Base-by-base conservation (phyloP, 331 rosid genomes). In the Malus hybrid region DNA sequence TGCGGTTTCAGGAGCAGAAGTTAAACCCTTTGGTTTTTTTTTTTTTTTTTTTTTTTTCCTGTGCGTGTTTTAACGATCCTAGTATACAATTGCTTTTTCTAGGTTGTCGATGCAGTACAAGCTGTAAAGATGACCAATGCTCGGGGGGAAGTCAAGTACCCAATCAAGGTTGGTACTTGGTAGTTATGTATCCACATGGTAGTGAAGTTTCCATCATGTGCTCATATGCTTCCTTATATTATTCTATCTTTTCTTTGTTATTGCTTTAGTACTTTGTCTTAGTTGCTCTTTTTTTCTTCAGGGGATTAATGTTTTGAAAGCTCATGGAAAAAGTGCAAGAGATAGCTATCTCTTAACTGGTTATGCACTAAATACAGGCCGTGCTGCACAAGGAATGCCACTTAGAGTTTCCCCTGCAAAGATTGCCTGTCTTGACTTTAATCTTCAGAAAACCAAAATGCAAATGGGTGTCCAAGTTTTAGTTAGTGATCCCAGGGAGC, bases 351-450 rank as follows among this genome's bases (percentile, higher is more conserved):
- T 95, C 68, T 85, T 95, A 89, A 95, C 87, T 79, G 99, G 99
- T 18, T 95, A 89, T 88, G 99, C 98, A 66, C 78, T 95, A 83
- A 88, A 95, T 77, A 88, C 91, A 57, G 97, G 97, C 4, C 99
- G 98, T 72, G 97, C 99, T 79, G 93, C 99, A 28, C 99, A 95
- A 88, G 99, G 99, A 77, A 95, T 95, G 99, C 97, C 99, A 57
- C 67, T 84, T 44, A 92, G 89, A 84, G 99, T 90, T 77, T 63
- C 96, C 85, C 97, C 99, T 80, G 99, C 99, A 22, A 89, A 77
- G 78, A 90, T 95, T 77, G 99, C 97, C 15, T 95, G 99, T 74
- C 95, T 95, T 62, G 98, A 95, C 83, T 90, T 95, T 80, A 95
- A 95, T 89, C 98, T 95, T 82, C 99, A 95, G 81, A 95, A 92